Percentiles rank a stretch among this genome's conserved stretches.
These are phyloP conservation scores for Phytomonas sp. DNA, from an alignment of 208 protist species.

Conservation along the genomic window DNA sequence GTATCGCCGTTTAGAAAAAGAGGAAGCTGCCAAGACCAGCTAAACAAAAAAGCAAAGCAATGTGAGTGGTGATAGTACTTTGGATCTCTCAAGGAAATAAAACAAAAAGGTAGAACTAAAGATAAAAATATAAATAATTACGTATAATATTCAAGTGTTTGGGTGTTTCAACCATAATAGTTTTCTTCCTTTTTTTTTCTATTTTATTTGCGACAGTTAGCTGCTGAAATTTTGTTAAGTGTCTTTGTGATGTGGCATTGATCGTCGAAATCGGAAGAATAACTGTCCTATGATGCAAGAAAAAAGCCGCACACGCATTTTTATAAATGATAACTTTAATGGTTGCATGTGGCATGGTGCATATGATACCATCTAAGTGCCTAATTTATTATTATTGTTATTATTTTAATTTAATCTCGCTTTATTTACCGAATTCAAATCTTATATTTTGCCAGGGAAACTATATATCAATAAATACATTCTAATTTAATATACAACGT, in stretches of 20 bases:
- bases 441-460: not conserved
- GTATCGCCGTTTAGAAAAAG: conserved; percentile 55
- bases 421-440: not conserved
- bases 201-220: not conserved
- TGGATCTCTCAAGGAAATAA: conserved; percentile 3
- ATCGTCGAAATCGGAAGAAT: not conserved
- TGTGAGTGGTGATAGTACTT: not conserved
- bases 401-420: not conserved
- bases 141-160: conserved; percentile 3
- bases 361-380: not conserved
- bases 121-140: conserved; percentile 8
- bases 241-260: not conserved
- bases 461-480: not conserved
- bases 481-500: not conserved
- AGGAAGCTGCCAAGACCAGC: conserved; percentile 23
- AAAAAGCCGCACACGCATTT: not conserved
- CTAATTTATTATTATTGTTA: not conserved
- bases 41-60: not conserved
- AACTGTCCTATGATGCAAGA: not conserved
- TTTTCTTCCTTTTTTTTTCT: not conserved
- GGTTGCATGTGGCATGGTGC: not conserved
- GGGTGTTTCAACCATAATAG: not conserved
- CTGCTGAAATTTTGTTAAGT: not conserved
- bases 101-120: not conserved
- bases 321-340: not conserved